Conservation (phyloP, 2,329 filamentous ascomycete species). For the Aspergillus ustus region DNA sequence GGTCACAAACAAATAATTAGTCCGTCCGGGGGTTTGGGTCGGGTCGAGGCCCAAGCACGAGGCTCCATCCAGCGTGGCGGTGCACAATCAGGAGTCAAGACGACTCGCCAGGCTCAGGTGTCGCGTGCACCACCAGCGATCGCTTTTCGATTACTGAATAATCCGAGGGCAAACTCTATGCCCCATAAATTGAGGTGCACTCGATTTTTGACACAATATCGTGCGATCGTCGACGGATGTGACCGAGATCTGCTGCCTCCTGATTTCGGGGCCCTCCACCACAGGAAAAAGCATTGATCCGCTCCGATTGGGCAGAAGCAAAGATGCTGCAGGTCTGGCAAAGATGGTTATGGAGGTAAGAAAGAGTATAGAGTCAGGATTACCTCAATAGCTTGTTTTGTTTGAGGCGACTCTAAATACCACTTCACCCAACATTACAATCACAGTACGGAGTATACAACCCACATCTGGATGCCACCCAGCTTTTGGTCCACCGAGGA, state of each 20-base stretch:
- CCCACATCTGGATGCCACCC: no score
- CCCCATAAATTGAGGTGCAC: not conserved
- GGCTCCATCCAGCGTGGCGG: not conserved
- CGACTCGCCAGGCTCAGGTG: not conserved
- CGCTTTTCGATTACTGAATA: not conserved
- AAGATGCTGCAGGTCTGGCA: not conserved
- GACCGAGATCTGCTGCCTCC: not conserved
- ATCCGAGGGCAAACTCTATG: not conserved
- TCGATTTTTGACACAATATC: not conserved
- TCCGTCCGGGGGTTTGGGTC: not conserved
- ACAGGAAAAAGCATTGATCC: not conserved
- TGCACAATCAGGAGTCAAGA: not conserved
- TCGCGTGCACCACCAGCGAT: not conserved
- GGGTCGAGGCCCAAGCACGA: not conserved
- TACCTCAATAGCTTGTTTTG: no score
- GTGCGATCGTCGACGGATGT: not conserved
- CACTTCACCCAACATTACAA: no score
- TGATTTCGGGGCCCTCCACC: not conserved
- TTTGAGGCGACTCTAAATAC: no score
- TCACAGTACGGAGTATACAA: no score
- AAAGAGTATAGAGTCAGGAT: no score
- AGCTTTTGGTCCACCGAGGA: not conserved
- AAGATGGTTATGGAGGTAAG: no score
- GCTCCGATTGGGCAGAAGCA: not conserved
- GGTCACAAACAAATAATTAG: not conserved